phyloP scores from a whole-genome alignment of 164 flowering plant genomes.

The Akebia trifoliata region DNA sequence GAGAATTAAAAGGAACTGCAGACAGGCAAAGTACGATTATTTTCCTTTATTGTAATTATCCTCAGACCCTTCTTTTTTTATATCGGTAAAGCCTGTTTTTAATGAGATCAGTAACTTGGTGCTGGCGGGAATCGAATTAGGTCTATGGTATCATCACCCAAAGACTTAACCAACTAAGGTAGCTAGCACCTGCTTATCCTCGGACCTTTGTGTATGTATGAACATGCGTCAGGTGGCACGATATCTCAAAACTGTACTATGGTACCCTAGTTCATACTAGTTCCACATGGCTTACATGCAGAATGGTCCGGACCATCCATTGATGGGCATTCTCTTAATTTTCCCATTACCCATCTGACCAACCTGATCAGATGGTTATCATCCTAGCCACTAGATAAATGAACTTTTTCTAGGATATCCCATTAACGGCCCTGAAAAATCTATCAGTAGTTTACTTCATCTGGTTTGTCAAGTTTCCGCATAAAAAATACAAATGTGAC shows the following conservation, averaged over 20 bases:
- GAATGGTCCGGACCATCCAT: slow-evolving; percentile 24
- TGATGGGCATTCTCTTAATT: not conserved
- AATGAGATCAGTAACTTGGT: too few relatives aligned
- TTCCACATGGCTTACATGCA: slow-evolving; percentile 18
- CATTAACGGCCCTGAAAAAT: not conserved
- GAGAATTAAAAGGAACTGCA: slow-evolving; percentile 46
- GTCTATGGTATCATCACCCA: not conserved
- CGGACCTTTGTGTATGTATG: not conserved
- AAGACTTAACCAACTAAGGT: too few relatives aligned
- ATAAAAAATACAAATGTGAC: too few relatives aligned
- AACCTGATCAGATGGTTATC: not conserved
- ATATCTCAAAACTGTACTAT: not conserved
- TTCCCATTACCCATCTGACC: not conserved
- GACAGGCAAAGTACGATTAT: slow-evolving; percentile 65
- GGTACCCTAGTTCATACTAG: not conserved
- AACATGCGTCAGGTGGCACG: not conserved
- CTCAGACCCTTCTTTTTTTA: not conserved
- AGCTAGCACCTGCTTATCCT: not conserved
- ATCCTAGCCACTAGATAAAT: not conserved
- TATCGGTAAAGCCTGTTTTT: too few relatives aligned
- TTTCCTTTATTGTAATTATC: slow-evolving; percentile 4
- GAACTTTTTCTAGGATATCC: not conserved
- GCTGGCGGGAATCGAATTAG: not conserved
- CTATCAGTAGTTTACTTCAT: not conserved
- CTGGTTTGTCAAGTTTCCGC: too few relatives aligned